Percentiles rank a stretch among this genome's conserved stretches.
Conservation (phyloP, 805 yeast genomes). For the Metschnikowia sp. region DNA sequence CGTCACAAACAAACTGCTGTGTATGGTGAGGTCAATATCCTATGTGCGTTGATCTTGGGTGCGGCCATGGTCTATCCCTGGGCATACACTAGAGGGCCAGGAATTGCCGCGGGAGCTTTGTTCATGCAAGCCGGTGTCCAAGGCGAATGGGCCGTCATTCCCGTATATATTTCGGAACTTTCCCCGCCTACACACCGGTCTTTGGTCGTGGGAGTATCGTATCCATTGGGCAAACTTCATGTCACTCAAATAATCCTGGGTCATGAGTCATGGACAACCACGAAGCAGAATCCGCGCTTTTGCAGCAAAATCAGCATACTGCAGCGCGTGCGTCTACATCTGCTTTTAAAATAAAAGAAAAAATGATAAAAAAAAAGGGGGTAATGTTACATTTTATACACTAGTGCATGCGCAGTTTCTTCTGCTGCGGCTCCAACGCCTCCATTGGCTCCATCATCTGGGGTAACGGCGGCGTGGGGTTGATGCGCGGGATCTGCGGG, state of each 20-base stretch:
- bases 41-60: slow-evolving; percentile 31
- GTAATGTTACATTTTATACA: not conserved
- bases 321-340: not conserved
- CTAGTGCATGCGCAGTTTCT: slow-evolving; percentile 13
- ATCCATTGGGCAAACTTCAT: slow-evolving; percentile 42
- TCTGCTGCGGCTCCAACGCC: slow-evolving; percentile 10
- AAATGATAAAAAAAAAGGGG: not conserved
- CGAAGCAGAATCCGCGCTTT: too few relatives aligned
- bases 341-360: too few relatives aligned
- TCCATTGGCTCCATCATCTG: slow-evolving; percentile 15
- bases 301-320: too few relatives aligned
- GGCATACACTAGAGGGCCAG: slow-evolving; percentile 21
- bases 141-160: slow-evolving; percentile 74
- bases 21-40: slow-evolving; percentile 19
- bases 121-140: slow-evolving; percentile 63
- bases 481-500: slow-evolving; percentile 6
- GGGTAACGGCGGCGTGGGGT: slow-evolving; percentile 11
- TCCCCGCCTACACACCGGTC: slow-evolving; percentile 28
- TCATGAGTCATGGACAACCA: too few relatives aligned
- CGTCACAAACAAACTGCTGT: not conserved
- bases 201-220: slow-evolving; percentile 36
- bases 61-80: slow-evolving; percentile 41
- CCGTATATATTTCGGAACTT: slow-evolving; percentile 63
- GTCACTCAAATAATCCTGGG: too few relatives aligned
- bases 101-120: slow-evolving; percentile 57